Conservation (phyloP, 441 rosid genomes). For the Erodium trifolium region DNA sequence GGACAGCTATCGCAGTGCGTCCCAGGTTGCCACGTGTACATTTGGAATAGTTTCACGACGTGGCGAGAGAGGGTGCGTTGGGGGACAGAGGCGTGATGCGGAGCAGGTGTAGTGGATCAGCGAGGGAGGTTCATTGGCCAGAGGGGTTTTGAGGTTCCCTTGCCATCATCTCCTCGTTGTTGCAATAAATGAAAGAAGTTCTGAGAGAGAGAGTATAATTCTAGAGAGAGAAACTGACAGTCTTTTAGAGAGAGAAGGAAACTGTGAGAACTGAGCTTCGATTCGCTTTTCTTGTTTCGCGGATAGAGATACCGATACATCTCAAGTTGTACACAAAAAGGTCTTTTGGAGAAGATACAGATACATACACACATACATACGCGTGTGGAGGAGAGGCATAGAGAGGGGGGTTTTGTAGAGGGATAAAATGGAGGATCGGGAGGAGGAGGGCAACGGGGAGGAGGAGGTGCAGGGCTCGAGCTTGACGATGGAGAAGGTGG, state of each 20-base stretch:
- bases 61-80: constrained; percentile 8
- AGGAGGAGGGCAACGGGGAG: constrained; percentile 25
- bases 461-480: constrained; percentile 73
- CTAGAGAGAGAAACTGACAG: constrained; percentile 16
- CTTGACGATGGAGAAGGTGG: constrained; percentile 95
- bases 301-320: no score
- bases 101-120: constrained; percentile 16
- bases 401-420: constrained; percentile 9
- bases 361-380: constrained; percentile 11
- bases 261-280: constrained; percentile 16
- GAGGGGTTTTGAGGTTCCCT: constrained; percentile 15
- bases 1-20: neutral
- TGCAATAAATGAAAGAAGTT: constrained; percentile 24
- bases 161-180: constrained; percentile 27
- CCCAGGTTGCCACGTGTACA: neutral
- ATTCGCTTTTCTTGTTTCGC: neutral
- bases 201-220: neutral
- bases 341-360: constrained; percentile 16
- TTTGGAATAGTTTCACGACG: neutral
- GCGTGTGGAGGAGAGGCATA: neutral
- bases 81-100: neutral
- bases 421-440: constrained; percentile 38
- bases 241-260: constrained; percentile 16
- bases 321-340: constrained; percentile 13
- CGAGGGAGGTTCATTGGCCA: constrained; percentile 5